Percentiles rank a stretch among this genome's conserved stretches.
Evolutionary conservation across 306 rosid genomes (phyloP).

Genomic region (Casuarina glauca): DNA sequence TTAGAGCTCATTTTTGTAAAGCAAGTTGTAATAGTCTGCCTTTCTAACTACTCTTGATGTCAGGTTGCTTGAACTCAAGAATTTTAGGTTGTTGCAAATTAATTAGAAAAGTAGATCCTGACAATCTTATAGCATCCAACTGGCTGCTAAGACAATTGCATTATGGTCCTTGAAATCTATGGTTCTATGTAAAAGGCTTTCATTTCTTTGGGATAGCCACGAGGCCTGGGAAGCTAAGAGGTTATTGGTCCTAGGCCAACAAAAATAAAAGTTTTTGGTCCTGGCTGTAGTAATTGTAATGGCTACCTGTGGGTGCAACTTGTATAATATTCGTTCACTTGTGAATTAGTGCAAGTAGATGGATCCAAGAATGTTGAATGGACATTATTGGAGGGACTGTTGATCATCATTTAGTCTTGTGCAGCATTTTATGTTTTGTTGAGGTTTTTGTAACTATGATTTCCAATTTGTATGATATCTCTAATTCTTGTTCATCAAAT

Average conservation of each 20-base stretch:
- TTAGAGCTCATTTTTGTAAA: background rate
- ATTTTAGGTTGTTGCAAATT: background rate
- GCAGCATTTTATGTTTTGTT: background rate
- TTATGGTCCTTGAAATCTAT: background rate
- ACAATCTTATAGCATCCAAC: background rate
- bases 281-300: background rate
- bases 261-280: background rate
- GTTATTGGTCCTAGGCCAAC: background rate
- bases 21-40: background rate
- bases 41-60: background rate
- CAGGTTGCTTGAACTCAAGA: background rate
- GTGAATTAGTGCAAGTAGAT: background rate
- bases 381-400: background rate
- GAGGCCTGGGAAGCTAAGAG: background rate
- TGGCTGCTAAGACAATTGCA: constrained; percentile 2
- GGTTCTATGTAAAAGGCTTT: background rate
- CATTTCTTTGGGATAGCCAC: background rate
- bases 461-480: background rate
- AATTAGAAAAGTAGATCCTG: background rate
- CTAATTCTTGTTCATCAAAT: constrained; percentile 22
- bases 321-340: background rate
- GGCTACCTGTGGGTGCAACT: background rate
- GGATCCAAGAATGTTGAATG: background rate
- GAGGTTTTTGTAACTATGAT: background rate
- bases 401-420: background rate